Percentiles rank a stretch among this genome's conserved stretches.
Evolutionary conservation across 352 stramenopile species (phyloP).

Genomic region (Achlya hypogyna): DNA sequence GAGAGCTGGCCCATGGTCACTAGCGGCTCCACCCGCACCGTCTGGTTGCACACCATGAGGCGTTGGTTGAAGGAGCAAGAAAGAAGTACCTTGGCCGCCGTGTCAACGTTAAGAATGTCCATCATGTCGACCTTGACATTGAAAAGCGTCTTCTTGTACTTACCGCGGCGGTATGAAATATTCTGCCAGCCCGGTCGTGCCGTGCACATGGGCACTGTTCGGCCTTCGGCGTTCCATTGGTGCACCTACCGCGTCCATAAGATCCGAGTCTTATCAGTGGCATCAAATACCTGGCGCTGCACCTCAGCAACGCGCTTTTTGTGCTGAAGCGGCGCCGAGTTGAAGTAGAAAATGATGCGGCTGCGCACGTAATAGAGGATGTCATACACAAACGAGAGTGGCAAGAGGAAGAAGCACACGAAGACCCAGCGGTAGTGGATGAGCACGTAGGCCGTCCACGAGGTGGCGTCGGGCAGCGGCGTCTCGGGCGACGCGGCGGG

Average conservation of each 20-base stretch:
- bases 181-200: constrained; percentile 20
- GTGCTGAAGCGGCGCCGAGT: not conserved
- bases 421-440: constrained; percentile 19
- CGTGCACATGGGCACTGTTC: constrained; percentile 21
- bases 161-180: constrained; percentile 14
- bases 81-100: not conserved
- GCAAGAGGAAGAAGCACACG: constrained; percentile 16
- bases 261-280: not conserved
- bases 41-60: not conserved
- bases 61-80: too few relatives aligned
- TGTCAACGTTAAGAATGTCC: constrained; percentile 26
- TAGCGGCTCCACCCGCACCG: constrained; percentile 25
- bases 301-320: not conserved
- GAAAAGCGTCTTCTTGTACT: constrained; percentile 22
- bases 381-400: constrained; percentile 12
- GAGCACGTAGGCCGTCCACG: not conserved
- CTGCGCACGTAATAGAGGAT: constrained; percentile 6
- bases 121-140: constrained; percentile 23
- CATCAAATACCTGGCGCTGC: not conserved
- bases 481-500: not conserved
- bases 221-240: constrained; percentile 7
- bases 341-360: constrained; percentile 4
- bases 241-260: constrained; percentile 8
- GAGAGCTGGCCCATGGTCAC: constrained; percentile 33
- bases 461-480: not conserved